Evolutionary conservation across 768 basidiomycete species (phyloP).

Genomic region (Cubamyces lactineus): DNA sequence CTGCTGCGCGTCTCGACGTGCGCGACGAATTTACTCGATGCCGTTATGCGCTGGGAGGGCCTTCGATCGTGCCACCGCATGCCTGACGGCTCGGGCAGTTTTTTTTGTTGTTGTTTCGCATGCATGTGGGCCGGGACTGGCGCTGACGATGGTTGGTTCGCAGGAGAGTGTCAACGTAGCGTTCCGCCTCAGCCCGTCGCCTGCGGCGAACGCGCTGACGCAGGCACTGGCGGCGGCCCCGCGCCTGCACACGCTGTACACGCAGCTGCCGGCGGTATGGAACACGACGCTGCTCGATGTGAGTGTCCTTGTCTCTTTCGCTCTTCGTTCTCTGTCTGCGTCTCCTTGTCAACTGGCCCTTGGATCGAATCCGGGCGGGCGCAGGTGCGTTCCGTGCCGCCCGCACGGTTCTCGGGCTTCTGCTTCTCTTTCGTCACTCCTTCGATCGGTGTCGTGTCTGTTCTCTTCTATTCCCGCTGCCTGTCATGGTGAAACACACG

Average conservation of each 20-base stretch:
- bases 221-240: conserved; percentile 45
- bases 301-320: conserved; percentile 27
- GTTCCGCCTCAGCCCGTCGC: conserved; percentile 55
- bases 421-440: not conserved
- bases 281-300: conserved; percentile 55
- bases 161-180: conserved; percentile 59
- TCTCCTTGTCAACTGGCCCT: too few species aligned
- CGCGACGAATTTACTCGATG: too few species aligned
- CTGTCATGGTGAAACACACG: conserved; percentile 5
- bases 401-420: not conserved
- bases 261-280: conserved; percentile 63
- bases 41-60: too few species aligned
- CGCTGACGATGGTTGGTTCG: conserved; percentile 7
- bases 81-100: not conserved
- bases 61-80: not conserved
- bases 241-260: conserved; percentile 51
- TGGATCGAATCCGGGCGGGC: too few species aligned
- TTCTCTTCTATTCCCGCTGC: conserved; percentile 5
- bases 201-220: conserved; percentile 34
- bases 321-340: not conserved
- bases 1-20: too few species aligned
- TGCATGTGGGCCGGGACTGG: conserved; percentile 15
- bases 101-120: not conserved
- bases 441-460: not conserved
- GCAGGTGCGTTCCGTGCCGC: not conserved